Evolutionary conservation across 805 yeast species (phyloP), one percentile per base, ranked within the genome.

Genomic region (Scheffersomyces spartinae): DNA sequence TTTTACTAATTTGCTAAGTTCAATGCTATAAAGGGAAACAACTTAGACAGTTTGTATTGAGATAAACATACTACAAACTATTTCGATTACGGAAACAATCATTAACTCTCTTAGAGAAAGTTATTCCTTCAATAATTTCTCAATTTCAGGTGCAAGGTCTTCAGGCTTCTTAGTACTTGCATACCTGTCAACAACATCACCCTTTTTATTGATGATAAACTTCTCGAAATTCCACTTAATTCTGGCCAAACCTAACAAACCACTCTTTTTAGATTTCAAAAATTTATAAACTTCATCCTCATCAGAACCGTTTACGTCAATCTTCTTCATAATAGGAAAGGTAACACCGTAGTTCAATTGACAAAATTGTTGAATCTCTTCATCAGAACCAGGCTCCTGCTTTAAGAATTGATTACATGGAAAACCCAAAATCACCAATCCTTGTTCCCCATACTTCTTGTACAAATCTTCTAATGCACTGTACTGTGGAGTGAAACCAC

Each of bases 401-500:
- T 69, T 58, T 13, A 79, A 86, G 47, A 85, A 85, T 49, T 84
- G 95, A 55, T 83, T 81, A 54, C 95, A 82, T 17, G 96, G 96
- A 67, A 85, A 84, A 0, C 85, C 95, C 18, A 85, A 36, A 15
- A 85, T 63, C 23, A 56, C 71, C 13, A 86, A 58, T 1, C 82
- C 93, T 34, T 66, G 43, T 25, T 65, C 70, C 27, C 65, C 54
- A 54, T 76, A 80, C 45, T 73, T 71, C 33, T 72, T 55, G 55
- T 82, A 74, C 9, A 85, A 52, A 20, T 49, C 55, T 52, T 85
- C 86, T 18, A 85, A 55, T 26, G 43, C 44, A 16, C 31, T 33
- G 36, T 37, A 37, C 27, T 55, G 61, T 5, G 60, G 54, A 6
- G 61, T 47, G 34, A 45, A 51, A 3, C 61, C 61, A 35, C 93